Base-by-base conservation (phyloP, 176 grass and related monocot species). In the Zoysia japonica region DNA sequence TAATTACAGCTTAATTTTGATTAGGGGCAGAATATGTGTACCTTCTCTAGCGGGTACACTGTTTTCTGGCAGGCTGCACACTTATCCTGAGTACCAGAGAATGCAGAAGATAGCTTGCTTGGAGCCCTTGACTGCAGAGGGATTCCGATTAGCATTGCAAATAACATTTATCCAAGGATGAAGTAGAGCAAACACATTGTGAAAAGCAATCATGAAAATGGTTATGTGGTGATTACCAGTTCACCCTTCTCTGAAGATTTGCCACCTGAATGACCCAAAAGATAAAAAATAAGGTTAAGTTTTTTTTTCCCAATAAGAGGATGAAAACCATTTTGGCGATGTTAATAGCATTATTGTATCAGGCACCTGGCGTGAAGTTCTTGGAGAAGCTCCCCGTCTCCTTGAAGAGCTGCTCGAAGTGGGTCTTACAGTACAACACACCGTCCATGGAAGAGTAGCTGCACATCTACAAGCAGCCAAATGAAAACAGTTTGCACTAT, bases 381-480 rank as follows among this genome's bases (percentile, higher is more conserved):
- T 92, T 97, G 20, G 82, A 92, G 83, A 94, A 97, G 54, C 84
- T 92, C 73, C 95, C 95, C 5, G 92, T 97, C 80, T 97, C 95
- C 87, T 97, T 97, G 85, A 97, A 92, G 73, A 97, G 92, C 85
- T 97, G 95, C 92, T 97, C 95, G 74, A 97, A 97, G 67, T 97
- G 95, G 70, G 95, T 88, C 83, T 97, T 97, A 83, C 95, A 97
- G 80, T 97, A 97, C 48, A 97, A 92, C 41, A 94, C 87, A 2
- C 95, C 95, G 49, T 94, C 95, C 95, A 97, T 90, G 80, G 96
- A 99, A 68, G 92, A 99, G 44, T 97, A 97, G 70, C 6, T 97
- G 88, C 89, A 94, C 92, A 97, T 97, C 95, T 97, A 53, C 65
- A 81, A 19, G 14, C 51, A 2, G 9, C 0, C 55, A 78, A 68